Evolutionary conservation across 2,329 filamentous ascomycete genomes (phyloP), one percentile per base, ranked within the genome.

Genomic region (Fusarium caatingaense): DNA sequence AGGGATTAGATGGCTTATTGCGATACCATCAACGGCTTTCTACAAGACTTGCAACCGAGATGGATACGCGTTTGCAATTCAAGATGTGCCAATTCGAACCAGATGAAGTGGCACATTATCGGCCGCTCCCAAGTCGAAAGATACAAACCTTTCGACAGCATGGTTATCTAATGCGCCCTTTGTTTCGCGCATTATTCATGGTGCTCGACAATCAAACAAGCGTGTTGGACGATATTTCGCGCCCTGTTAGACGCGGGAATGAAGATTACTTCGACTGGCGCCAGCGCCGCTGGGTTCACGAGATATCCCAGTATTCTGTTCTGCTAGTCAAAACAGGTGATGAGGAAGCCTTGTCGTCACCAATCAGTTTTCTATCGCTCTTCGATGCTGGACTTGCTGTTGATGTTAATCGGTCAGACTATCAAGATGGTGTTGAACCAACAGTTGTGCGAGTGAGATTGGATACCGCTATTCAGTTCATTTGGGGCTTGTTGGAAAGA

Each of bases 101-200:
- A 11, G 42, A 45, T 3, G 5, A 16, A 16, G 23, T 25, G n/a
- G 18, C 37, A 12, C 18, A 41, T 16, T 16, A 2, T 0, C 42
- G 9, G 1, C 42, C 42, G 1, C 11, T 18, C 4, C 47, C 15
- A 9, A 57, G 51, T 30, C 56, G n/a, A 3, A 27, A 16, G 7
- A 23, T 48, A 28, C 41, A 54, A n/a, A 58, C 48, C 3, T 58
- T 44, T 49, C 40, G 8, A 28, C 30, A 63, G 8, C 54, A 58
- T n/a, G 60, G 47, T 8, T 62, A 46, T 2, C 2, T 34, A 8
- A 13, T 58, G 13, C 21, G 46, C 9, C 60, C 51, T 6, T 11
- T 63, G 2, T 63, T 57, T 10, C 30, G 28, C 7, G 45, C 47
- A 4, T 5, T 63, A 13, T 48, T n/a, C 8, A 53, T 63, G 8